phyloP scores from a whole-genome alignment of 306 rosid genomes.

The Rosa chinensis region DNA sequence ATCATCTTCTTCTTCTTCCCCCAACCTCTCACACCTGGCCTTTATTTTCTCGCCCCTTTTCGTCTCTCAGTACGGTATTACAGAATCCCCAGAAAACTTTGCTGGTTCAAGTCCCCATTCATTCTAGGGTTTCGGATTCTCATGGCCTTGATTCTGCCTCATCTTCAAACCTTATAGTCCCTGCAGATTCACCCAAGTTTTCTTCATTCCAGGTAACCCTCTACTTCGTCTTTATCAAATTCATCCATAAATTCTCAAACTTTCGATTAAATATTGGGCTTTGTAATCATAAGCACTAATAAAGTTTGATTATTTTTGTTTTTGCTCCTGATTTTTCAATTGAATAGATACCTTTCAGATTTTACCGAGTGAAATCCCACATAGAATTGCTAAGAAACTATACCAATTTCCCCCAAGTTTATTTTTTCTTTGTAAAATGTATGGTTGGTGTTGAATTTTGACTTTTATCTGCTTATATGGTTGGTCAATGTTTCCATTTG shows the following conservation, averaged over 20 bases:
- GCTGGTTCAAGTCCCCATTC: background rate
- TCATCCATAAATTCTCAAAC: background rate
- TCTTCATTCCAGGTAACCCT: background rate
- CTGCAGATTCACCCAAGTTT: background rate
- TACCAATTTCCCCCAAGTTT: background rate
- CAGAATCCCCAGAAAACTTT: background rate
- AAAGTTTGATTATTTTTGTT: background rate
- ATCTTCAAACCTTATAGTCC: background rate
- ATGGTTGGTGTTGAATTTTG: background rate
- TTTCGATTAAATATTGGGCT: background rate
- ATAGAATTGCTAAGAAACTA: background rate
- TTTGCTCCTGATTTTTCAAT: background rate
- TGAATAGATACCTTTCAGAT: background rate
- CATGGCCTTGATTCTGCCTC: background rate
- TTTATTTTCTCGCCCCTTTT: slow-evolving; percentile 12
- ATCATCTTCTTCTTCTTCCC: background rate
- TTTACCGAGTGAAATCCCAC: background rate
- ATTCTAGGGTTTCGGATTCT: slow-evolving; percentile 25
- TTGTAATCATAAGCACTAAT: background rate
- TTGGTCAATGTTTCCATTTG: background rate
- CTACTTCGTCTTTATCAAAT: background rate
- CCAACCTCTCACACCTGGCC: slow-evolving; percentile 19
- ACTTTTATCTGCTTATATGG: background rate
- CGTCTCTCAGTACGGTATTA: background rate
- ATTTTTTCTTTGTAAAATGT: background rate